Evolutionary conservation across 2,329 filamentous ascomycete genomes (phyloP).

Genomic region (Neonectria faginata): DNA sequence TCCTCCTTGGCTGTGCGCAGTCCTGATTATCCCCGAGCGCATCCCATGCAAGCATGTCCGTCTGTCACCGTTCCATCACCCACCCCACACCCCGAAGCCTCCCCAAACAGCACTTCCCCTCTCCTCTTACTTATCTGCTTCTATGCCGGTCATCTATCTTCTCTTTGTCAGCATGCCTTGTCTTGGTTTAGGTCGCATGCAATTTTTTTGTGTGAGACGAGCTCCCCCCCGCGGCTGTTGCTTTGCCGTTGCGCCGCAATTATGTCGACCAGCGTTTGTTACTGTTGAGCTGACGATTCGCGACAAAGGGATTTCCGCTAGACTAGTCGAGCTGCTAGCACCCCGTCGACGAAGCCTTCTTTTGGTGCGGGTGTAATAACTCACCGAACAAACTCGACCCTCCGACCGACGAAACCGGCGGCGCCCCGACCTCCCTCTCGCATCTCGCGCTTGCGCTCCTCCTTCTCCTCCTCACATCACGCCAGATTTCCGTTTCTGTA

Average conservation of each 20-base stretch:
- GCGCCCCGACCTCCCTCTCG: conserved; percentile 15
- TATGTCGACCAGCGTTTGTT: conserved; percentile 15
- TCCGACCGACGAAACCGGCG: conserved; percentile 30
- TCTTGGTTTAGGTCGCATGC: not conserved
- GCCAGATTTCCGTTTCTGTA: conserved; percentile 11
- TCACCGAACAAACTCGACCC: conserved; percentile 19
- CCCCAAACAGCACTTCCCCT: conserved; percentile 9
- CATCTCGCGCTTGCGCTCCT: conserved; percentile 18
- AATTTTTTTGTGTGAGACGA: not conserved
- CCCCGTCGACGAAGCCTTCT: conserved; percentile 28
- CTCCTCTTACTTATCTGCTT: not conserved
- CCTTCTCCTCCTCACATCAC: conserved; percentile 11
- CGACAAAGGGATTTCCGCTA: conserved; percentile 31
- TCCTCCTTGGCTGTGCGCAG: conserved; percentile 12
- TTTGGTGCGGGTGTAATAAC: conserved; percentile 25
- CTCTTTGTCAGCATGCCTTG: conserved; percentile 9
- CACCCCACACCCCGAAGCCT: conserved; percentile 21
- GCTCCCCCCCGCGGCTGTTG: not conserved
- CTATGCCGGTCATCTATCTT: conserved; percentile 1
- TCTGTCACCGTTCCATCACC: conserved; percentile 12
- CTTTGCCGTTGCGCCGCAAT: conserved; percentile 8
- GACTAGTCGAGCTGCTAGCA: conserved; percentile 27
- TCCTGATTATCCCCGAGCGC: conserved; percentile 17
- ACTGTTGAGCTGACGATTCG: conserved; percentile 29
- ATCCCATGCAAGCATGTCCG: conserved; percentile 1